phyloP scores from a whole-genome alignment of 2,329 filamentous ascomycete genomes.

The Berkeleyomyces rouxiae region DNA sequence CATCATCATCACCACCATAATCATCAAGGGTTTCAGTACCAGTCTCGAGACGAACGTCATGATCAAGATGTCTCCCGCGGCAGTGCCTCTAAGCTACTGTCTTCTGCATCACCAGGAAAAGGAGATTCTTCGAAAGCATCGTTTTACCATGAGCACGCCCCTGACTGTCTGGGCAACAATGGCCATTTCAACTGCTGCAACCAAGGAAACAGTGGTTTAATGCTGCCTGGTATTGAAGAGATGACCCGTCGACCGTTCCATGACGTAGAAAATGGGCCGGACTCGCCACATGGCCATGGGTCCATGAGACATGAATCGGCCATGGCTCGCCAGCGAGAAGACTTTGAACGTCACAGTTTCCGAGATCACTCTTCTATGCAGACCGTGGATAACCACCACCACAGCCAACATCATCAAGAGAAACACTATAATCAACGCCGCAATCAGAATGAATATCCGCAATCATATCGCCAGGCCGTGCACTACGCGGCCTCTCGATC shows the following conservation, averaged over 20 bases:
- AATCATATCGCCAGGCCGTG: neutral
- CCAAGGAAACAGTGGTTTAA: neutral
- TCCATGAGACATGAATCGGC: neutral
- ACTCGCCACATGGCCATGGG: neutral
- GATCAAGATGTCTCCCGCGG: neutral
- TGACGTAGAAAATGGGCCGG: neutral
- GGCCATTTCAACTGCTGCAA: neutral
- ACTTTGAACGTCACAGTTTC: neutral
- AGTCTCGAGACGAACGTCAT: neutral
- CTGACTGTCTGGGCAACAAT: neutral
- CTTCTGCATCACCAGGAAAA: neutral
- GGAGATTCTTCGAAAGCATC: neutral
- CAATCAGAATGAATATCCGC: neutral
- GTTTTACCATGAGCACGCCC: neutral
- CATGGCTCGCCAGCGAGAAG: neutral
- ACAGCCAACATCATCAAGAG: neutral
- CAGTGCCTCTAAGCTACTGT: too few species aligned
- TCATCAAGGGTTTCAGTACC: constrained; percentile 3
- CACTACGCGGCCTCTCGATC: neutral
- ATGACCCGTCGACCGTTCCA: neutral
- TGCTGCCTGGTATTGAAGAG: neutral
- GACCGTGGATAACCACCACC: neutral
- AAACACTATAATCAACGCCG: constrained; percentile 5
- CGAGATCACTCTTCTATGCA: neutral
- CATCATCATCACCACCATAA: constrained; percentile 9